These are phyloP conservation scores for Magnolia sinica DNA, from an alignment of 164 flowering plant species.

Conservation along the genomic window DNA sequence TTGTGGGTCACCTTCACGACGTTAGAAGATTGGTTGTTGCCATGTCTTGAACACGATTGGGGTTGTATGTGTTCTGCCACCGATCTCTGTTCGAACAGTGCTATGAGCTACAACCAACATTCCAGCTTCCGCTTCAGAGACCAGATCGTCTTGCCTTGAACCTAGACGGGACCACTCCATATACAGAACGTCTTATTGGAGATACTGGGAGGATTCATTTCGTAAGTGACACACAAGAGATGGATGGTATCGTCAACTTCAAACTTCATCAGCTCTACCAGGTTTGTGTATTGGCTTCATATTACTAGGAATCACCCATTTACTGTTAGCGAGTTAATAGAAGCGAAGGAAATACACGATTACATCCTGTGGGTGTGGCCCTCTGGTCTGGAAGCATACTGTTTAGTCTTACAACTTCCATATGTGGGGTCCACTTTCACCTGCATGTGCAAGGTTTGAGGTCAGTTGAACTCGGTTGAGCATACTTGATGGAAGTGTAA, in stretches of 20 bases:
- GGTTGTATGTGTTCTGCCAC: conserved; percentile 82
- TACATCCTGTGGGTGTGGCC: too few species aligned
- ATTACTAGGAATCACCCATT: neutral
- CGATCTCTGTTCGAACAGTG: conserved; percentile 94
- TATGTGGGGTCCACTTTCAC: too few species aligned
- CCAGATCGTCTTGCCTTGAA: conserved; percentile 86
- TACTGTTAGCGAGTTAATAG: too few species aligned
- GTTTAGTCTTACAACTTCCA: too few species aligned
- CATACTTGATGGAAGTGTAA: too few species aligned
- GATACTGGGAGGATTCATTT: conserved; percentile 56
- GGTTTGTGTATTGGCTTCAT: conserved; percentile 32
- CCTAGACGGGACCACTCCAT: conserved; percentile 45
- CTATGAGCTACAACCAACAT: conserved; percentile 93
- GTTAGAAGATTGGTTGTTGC: conserved; percentile 97
- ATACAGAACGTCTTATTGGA: conserved; percentile 66
- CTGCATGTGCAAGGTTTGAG: too few species aligned
- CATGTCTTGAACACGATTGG: conserved; percentile 98
- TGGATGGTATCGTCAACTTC: conserved; percentile 47
- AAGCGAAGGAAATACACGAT: too few species aligned
- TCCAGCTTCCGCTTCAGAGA: conserved; percentile 73
- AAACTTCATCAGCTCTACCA: conserved; percentile 52
- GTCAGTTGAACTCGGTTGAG: too few species aligned
- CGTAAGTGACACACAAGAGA: conserved; percentile 67
- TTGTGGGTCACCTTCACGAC: conserved; percentile 98
- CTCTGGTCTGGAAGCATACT: too few species aligned